Evolutionary conservation across 2,329 filamentous ascomycete species (phyloP), one percentile per base, ranked within the genome.

Genomic region (Balansia obtecta): DNA sequence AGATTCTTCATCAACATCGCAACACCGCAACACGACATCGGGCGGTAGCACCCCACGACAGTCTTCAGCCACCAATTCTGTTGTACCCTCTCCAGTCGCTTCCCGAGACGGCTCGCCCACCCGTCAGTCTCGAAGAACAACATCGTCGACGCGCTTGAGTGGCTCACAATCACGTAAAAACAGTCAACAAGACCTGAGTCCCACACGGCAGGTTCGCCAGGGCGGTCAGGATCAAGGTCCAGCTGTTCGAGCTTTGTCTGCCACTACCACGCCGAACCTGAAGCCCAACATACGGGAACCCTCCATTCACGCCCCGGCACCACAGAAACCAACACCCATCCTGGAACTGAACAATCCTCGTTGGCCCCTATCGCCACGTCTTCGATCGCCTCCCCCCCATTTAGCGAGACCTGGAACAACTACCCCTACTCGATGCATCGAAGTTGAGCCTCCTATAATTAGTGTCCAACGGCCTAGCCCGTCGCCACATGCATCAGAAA

Each of bases 311-410:
- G 71, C 79, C 49, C 74, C 82, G 43, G 75, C 76, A 54, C 79
- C 85, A 13, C 76, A 83, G 60, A 88, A 89, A 65, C 69, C 76
- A 5, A 64, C 71, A 22, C 61, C 71, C 54, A 62, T 65, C 46
- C 63, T 71, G 48, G 75, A 84, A 48, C 61, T 73, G 40, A 75
- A 82, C 51, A 75, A 75, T 49, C 80, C 80, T 54, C 78, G 83
- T 66, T 91, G 86, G 86, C 85, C 87, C 27, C 69, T 85, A 54
- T 90, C 86, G 45, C 86, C 87, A 44, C 78, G 86, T 54, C 65
- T 93, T 55, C 85, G 83, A 63, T 89, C 87, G 8, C 87, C 87
- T 50, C 85, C 87, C 18, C 85, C 86, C 12, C 62, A 71, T 49
- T 61, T 71, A 50, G 72, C 68, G 60, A 74, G 69, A 53, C 70